Conservation (phyloP, 371 early-diverging fungal species). For the Actinomortierella ambigua region DNA sequence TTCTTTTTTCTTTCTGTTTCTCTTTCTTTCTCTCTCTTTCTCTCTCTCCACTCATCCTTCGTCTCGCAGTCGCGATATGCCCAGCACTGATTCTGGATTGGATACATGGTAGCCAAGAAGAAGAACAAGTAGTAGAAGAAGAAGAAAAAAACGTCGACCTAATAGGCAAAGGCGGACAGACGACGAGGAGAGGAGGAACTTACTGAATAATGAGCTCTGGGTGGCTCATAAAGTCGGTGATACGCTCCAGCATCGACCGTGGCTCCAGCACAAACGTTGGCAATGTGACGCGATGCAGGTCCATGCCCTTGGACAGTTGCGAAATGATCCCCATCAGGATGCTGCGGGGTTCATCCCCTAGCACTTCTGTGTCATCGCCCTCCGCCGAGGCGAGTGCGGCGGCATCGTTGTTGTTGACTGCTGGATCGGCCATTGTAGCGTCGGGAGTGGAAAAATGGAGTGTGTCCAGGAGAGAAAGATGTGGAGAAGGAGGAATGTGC, state of each 20-base stretch:
- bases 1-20: no score
- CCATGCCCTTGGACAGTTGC: slow-evolving; percentile 90
- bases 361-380: slow-evolving; percentile 73
- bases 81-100: no score
- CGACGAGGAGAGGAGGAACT: slow-evolving; percentile 10
- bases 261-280: slow-evolving; percentile 98
- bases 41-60: no score
- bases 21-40: no score
- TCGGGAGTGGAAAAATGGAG: background rate
- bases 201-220: slow-evolving; percentile 88
- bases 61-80: no score
- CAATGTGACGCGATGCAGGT: slow-evolving; percentile 88
- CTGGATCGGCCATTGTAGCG: slow-evolving; percentile 16
- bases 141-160: no score
- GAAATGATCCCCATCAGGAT: slow-evolving; percentile 85
- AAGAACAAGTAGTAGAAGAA: background rate
- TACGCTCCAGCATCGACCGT: slow-evolving; percentile 91
- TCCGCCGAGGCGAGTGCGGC: slow-evolving; percentile 10
- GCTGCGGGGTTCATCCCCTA: slow-evolving; percentile 87
- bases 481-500: background rate
- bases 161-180: background rate
- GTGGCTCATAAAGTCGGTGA: slow-evolving; percentile 96
- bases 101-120: no score
- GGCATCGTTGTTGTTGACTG: slow-evolving; percentile 8
- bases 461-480: background rate